phyloP scores from a whole-genome alignment of 2,329 filamentous ascomycete species.

The Colletotrichum viniferum region DNA sequence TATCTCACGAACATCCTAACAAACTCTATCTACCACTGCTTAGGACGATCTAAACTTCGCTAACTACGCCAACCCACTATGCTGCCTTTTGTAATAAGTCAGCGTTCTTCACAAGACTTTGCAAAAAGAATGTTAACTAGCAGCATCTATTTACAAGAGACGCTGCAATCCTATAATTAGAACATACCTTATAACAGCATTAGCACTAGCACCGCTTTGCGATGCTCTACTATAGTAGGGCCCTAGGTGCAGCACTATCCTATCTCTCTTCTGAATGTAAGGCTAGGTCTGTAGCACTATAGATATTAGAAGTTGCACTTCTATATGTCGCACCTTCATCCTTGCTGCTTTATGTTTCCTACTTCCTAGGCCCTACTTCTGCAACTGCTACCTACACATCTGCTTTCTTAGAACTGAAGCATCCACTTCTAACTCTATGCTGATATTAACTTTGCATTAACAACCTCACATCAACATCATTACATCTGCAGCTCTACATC shows the following conservation, averaged over 20 bases:
- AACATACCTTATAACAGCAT: neutral
- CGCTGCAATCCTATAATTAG: no score
- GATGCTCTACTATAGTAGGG: neutral
- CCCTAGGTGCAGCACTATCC: neutral
- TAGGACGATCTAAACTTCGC: no score
- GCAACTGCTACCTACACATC: neutral
- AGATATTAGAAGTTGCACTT: neutral
- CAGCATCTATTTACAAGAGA: no score
- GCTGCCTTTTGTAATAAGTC: no score
- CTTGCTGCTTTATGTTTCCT: neutral
- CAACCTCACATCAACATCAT: neutral
- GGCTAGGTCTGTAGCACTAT: neutral
- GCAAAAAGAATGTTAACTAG: fast-evolving
- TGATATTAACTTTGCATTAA: neutral
- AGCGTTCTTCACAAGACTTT: no score
- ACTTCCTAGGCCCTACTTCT: neutral
- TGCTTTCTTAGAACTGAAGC: neutral
- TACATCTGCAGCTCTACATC: neutral
- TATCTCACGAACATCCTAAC: no score
- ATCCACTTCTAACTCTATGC: neutral
- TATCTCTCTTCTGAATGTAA: neutral
- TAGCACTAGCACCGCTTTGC: neutral
- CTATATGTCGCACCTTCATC: neutral
- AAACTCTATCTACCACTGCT: no score
- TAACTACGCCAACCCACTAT: no score